Evolutionary conservation across 2,329 filamentous ascomycete genomes (phyloP).

Genomic region (Nemania bipapillata): DNA sequence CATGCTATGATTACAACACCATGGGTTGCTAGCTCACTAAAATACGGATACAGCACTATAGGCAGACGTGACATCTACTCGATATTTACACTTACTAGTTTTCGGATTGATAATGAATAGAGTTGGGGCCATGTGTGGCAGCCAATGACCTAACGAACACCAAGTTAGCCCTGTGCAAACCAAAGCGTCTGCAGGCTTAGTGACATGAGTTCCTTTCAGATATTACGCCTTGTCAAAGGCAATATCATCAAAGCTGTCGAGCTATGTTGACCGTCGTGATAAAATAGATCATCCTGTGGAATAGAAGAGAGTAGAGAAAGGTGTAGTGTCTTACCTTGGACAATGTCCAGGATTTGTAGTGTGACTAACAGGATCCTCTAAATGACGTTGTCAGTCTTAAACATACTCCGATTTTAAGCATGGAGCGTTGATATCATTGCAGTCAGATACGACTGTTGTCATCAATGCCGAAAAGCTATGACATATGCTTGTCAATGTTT

Average conservation of each 20-base stretch:
- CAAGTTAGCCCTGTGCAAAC: constrained; percentile 23
- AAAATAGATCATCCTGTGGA: constrained; percentile 75
- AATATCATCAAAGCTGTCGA: constrained; percentile 79
- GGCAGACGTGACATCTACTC: neutral
- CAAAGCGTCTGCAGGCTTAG: constrained; percentile 47
- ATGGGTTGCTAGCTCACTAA: neutral
- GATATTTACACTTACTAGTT: constrained; percentile 3
- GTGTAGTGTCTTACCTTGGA: constrained; percentile 37
- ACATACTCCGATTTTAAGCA: constrained; percentile 13
- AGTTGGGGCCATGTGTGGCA: neutral
- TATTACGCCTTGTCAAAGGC: constrained; percentile 76
- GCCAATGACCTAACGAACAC: neutral
- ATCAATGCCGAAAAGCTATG: constrained; percentile 73
- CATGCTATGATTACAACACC: neutral
- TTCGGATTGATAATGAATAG: neutral
- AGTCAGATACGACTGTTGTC: constrained; percentile 62
- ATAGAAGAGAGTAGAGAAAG: constrained; percentile 30
- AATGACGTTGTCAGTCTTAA: constrained; percentile 48
- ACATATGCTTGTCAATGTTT: constrained; percentile 97
- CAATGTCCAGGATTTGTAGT: neutral
- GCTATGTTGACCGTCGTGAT: constrained; percentile 91
- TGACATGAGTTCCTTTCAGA: constrained; percentile 41
- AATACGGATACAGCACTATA: neutral
- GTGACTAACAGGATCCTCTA: constrained; percentile 18
- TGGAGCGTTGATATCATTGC: constrained; percentile 41